Conservation (phyloP, 2,329 filamentous ascomycete genomes). For the Ophiostoma novo-ulmi region DNA sequence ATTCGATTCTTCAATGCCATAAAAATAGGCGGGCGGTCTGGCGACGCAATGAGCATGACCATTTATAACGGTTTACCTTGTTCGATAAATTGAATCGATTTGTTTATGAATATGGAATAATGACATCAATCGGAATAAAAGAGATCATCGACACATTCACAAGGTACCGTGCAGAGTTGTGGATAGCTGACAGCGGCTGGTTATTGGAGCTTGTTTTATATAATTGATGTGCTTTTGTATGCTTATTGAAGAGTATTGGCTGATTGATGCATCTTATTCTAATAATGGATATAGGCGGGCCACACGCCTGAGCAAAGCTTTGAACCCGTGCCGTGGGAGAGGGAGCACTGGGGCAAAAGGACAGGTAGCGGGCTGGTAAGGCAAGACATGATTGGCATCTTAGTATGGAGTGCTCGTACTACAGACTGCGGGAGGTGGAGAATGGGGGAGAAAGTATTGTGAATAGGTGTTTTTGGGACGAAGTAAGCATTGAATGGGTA, state of each 20-base stretch:
- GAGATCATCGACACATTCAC: neutral
- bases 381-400: neutral
- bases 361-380: neutral
- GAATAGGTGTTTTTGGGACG: neutral
- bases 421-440: neutral
- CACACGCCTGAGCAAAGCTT: neutral
- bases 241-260: too few species aligned
- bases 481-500: neutral
- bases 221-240: too few species aligned
- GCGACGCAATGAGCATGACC: neutral
- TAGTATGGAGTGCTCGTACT: neutral
- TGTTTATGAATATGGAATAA: too few species aligned
- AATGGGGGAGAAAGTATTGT: neutral
- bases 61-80: too few species aligned
- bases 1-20: too few species aligned
- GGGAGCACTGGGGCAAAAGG: neutral
- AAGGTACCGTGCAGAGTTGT: slow-evolving; percentile 3
- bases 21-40: neutral
- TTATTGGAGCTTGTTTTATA: neutral
- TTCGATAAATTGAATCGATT: too few species aligned
- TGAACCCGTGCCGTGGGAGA: neutral
- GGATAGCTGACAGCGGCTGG: neutral
- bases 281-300: neutral
- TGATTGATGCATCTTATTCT: too few species aligned
- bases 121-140: neutral